Evolutionary conservation across 108 stramenopile genomes (phyloP).

Genomic region (Cyclotella cryptica): DNA sequence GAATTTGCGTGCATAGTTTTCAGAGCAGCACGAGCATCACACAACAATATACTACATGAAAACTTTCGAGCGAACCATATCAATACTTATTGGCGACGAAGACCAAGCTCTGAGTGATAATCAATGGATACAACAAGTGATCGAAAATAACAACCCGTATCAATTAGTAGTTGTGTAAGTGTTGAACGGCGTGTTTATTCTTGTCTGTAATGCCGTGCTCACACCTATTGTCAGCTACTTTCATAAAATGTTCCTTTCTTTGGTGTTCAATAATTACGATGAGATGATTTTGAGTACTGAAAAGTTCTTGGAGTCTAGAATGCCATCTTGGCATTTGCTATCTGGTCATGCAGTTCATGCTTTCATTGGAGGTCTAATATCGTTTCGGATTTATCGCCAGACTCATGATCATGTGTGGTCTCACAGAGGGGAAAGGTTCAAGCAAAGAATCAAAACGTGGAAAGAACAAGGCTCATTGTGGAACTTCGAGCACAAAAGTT

Average conservation of each 20-base stretch:
- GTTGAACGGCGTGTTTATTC: neutral
- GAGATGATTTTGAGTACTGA: conserved; percentile 1
- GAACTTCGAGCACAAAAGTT: conserved; percentile 39
- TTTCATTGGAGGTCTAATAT: conserved; percentile 13
- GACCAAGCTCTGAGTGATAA: too few species aligned
- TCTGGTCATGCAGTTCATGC: neutral
- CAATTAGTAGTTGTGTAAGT: conserved; percentile 1
- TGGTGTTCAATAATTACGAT: neutral
- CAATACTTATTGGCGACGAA: neutral
- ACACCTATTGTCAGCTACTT: neutral
- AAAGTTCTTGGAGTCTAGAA: neutral
- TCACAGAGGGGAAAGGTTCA: conserved; percentile 9
- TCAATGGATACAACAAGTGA: neutral
- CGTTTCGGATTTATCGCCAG: conserved; percentile 25
- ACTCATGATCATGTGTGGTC: conserved; percentile 3
- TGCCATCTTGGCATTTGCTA: conserved; percentile 6
- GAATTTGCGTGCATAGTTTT: neutral
- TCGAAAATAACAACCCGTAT: conserved; percentile 8
- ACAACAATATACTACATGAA: neutral
- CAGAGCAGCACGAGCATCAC: neutral
- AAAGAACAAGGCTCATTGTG: conserved; percentile 12
- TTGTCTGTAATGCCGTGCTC: too few species aligned
- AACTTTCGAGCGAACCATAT: neutral
- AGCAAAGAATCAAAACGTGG: conserved; percentile 14
- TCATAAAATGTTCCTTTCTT: conserved; percentile 9